These are phyloP conservation scores for Platismatia glauca DNA, from an alignment of 495 filamentous ascomycete genomes.

Conservation along the genomic window DNA sequence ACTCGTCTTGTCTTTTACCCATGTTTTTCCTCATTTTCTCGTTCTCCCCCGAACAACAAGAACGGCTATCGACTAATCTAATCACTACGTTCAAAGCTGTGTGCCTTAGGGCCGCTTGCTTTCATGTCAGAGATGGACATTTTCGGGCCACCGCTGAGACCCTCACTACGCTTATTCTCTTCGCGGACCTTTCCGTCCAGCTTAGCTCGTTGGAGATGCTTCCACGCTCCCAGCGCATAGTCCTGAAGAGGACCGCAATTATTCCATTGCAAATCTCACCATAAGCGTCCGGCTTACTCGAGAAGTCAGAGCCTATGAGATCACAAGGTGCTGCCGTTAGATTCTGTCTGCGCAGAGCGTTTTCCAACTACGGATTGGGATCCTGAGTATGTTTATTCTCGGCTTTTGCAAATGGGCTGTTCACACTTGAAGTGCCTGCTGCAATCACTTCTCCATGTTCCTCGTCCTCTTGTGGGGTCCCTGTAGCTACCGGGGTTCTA, in stretches of 20 bases:
- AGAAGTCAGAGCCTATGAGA: constrained; percentile 61
- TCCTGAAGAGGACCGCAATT: constrained; percentile 76
- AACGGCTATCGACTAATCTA: constrained; percentile 80
- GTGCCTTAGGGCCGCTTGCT: constrained; percentile 64
- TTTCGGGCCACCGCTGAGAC: constrained; percentile 12
- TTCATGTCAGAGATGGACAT: constrained; percentile 49
- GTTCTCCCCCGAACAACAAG: too few relatives aligned
- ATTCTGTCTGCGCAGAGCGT: constrained; percentile 62
- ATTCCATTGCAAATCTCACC: constrained; percentile 61
- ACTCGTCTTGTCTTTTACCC: constrained; percentile 81
- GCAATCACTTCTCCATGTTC: constrained; percentile 55
- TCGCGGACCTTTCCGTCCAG: background rate
- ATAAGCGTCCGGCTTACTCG: constrained; percentile 71
- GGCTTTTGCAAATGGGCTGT: constrained; percentile 65
- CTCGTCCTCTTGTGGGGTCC: constrained; percentile 47
- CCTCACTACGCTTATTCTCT: background rate
- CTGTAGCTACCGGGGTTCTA: constrained; percentile 58
- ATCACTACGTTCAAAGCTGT: constrained; percentile 76
- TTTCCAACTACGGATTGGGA: constrained; percentile 75
- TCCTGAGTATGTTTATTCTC: constrained; percentile 77
- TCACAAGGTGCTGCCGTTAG: constrained; percentile 73
- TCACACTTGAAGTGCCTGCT: constrained; percentile 74
- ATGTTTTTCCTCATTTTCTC: constrained; percentile 71
- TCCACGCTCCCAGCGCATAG: constrained; percentile 83
- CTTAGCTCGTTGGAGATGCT: constrained; percentile 14